Percentiles rank a stretch among this genome's conserved stretches.
Evolutionary conservation across 164 flowering plant species (phyloP).

Genomic region (Piper longum): DNA sequence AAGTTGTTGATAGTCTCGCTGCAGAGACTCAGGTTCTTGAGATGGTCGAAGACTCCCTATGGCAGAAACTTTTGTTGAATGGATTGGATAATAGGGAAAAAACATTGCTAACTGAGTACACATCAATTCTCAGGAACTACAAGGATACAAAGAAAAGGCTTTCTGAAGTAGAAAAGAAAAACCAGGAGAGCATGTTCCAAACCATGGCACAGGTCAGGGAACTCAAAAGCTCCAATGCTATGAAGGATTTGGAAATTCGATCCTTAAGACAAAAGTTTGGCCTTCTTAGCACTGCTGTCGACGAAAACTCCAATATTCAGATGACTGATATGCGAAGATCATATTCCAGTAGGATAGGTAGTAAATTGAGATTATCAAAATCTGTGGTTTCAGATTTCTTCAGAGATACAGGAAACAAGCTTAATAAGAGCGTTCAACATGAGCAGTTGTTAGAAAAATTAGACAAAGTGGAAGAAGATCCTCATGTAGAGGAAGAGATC

Average conservation of each 20-base stretch:
- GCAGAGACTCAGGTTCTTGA: slow-evolving; percentile 10
- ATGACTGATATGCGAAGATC: not conserved
- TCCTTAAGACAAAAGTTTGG: slow-evolving; percentile 21
- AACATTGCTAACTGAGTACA: slow-evolving; percentile 46
- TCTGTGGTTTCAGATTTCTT: slow-evolving; percentile 5
- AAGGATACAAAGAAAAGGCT: slow-evolving; percentile 50
- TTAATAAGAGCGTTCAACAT: not conserved
- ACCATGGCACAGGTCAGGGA: slow-evolving; percentile 35
- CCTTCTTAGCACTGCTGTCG: slow-evolving; percentile 7
- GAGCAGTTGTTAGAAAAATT: slow-evolving; percentile 3
- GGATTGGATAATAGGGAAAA: slow-evolving; percentile 57
- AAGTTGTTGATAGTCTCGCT: not conserved
- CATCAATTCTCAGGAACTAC: slow-evolving; percentile 33
- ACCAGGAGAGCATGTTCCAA: slow-evolving; percentile 33
- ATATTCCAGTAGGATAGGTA: not conserved
- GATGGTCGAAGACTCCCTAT: slow-evolving; percentile 24
- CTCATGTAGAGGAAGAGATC: slow-evolving; percentile 5
- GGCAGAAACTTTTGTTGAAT: slow-evolving; percentile 34
- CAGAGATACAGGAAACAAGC: slow-evolving; percentile 5
- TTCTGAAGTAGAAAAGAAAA: slow-evolving; percentile 39
- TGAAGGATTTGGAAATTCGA: slow-evolving; percentile 45
- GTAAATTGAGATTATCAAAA: slow-evolving; percentile 1
- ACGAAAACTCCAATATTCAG: slow-evolving; percentile 1
- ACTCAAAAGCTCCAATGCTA: slow-evolving; percentile 28
- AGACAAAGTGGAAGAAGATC: slow-evolving; percentile 1